Base-by-base conservation (phyloP, 176 grass and related monocot genomes). In the Oryza rufipogon region DNA sequence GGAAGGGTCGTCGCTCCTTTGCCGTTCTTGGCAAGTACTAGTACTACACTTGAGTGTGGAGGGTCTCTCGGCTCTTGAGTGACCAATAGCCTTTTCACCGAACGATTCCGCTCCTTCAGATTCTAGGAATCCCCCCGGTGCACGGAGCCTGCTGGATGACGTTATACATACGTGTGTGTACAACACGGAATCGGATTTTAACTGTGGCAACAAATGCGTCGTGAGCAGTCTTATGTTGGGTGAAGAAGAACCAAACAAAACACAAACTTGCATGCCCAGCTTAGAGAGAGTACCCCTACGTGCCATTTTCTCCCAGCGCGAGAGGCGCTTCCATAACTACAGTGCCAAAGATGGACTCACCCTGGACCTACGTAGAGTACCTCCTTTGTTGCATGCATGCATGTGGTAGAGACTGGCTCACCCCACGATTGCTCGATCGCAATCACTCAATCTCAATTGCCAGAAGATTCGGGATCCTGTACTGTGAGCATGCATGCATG, bases 381-480 rank as follows among this genome's bases (percentile, higher is more conserved):
- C 9, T 63, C n/a, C 58, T 23, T 23, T 63, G n/a, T 63, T 23
- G 58, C 58, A 63, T 63, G 20, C 56, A 22, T 44, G 39, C 76
- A 77, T 39, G 49, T n/a, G 20, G 58, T n/a, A 66, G 58, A 56
- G 34, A n/a, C 22, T 78, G 68, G 83, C 66, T 34, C 17, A 56
- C 54, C 8, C 26, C 39, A 47, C 10, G 41, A 30, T 51, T 33
- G 34, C 32, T 48, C 11, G 54, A 9, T 33, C 34, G 64, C 16
- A 45, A 51, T 49, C 69, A 26, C 45, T 45, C 71, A 4, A 22
- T 67, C 63, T 45, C 71, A 4, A 16, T 67, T 36, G 17, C 47
- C 78, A 81, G 70, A 61, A 67, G 70, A 87, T 75, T 67, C 11
- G 36, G 36, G 68, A 87, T 76, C 47, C 19, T 69, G 78, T 23